Evolutionary conservation across 768 basidiomycete species (phyloP).

Genomic region (Naganishia onofrii): DNA sequence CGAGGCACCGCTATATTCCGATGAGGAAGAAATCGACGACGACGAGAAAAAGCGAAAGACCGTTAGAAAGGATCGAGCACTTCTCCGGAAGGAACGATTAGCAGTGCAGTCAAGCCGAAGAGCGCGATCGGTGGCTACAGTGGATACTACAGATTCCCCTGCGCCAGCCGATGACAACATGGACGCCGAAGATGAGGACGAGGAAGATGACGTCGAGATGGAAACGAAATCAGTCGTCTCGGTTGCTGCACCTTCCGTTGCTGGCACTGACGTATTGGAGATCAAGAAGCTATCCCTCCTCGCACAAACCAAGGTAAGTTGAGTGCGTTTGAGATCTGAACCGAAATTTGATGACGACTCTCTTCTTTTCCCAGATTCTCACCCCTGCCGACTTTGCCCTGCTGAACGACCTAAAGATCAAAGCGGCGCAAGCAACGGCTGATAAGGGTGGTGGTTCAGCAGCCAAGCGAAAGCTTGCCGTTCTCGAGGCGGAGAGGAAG

Average conservation of each 20-base stretch:
- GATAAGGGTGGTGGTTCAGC: conserved; percentile 64
- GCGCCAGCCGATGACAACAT: not conserved
- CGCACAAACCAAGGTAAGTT: conserved; percentile 49
- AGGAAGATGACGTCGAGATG: conserved; percentile 43
- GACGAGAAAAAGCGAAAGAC: conserved; percentile 41
- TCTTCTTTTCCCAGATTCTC: conserved; percentile 64
- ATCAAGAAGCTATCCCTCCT: conserved; percentile 49
- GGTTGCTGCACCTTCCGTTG: conserved; percentile 38
- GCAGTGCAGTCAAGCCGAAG: conserved; percentile 27
- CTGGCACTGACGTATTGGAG: conserved; percentile 42
- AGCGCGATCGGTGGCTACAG: not conserved
- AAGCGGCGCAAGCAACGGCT: conserved; percentile 70
- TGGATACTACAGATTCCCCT: not conserved
- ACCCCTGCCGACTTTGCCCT: conserved; percentile 95
- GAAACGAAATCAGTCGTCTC: conserved; percentile 49
- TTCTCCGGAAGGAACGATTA: conserved; percentile 31
- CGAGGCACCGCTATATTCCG: conserved; percentile 29
- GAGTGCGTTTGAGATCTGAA: not conserved
- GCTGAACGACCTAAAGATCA: conserved; percentile 78
- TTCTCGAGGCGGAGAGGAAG: conserved; percentile 71
- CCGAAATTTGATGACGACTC: not conserved
- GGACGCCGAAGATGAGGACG: conserved; percentile 26
- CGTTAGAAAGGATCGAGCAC: conserved; percentile 30
- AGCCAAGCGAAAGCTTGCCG: conserved; percentile 84
- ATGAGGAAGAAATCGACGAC: conserved; percentile 35